Base-by-base conservation (phyloP, 2,329 filamentous ascomycete species). In the Orbilia javanica region DNA sequence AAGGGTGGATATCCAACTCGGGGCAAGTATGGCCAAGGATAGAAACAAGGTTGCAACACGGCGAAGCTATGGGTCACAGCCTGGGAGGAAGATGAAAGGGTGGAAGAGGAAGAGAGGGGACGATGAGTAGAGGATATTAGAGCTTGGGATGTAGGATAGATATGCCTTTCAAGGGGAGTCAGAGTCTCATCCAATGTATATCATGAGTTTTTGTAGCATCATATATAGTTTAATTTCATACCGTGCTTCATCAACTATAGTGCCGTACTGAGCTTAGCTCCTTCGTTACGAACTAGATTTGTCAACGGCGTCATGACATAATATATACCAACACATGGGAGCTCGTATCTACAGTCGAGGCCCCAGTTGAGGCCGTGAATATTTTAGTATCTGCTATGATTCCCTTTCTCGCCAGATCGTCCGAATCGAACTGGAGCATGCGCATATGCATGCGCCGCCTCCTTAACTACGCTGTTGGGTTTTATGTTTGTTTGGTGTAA, bases 1-100 rank as follows among this genome's bases (percentile, higher is more conserved):
- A 2, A 87, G 92, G 68, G 90, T 96, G 42, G 93, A 96, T 83
- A 90, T 96, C 81, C 89, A 89, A 57, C 86, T 96, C n/a, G 92
- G 92, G 0, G 90, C 92, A 4, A 92, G 93, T 83, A 88, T 96
- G 89, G 88, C 89, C 82, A 87, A 90, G 80, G 90, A 91, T 82
- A 92, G 92, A 85, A 92, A 92, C 85, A 87, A 85, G 53, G 84
- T 88, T 77, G 87, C 88, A 63, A 89, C 89, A 44, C 86, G 93
- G 81, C 86, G 90, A 82, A 88, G 89, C 10, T 96, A 94, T 82
- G 93, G 93, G 60, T 93, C 91, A 82, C 93, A 96, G 85, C 92
- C 73, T 92, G 74, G 74, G 22, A 72, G 74, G 44, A 79, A 79
- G 36, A 88, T 87, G 82, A 91, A 93, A 84, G 86, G 85, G 20